These are phyloP conservation scores for Silene vulgaris DNA, from an alignment of 179 eudicot species.

Conservation along the genomic window DNA sequence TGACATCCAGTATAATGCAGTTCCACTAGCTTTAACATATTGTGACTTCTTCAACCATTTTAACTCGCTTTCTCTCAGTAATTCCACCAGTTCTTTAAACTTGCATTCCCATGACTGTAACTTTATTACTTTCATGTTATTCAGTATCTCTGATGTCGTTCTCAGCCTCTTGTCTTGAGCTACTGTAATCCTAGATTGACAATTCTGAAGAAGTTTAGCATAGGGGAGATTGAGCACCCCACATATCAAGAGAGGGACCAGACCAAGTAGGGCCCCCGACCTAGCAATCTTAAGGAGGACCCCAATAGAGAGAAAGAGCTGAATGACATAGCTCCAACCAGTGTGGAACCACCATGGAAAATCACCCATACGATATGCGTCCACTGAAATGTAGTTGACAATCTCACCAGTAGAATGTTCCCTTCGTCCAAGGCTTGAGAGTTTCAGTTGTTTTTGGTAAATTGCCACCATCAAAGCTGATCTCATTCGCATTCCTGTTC, in stretches of 20 bases:
- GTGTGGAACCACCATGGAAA: constrained; percentile 63
- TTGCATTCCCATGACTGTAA: constrained; percentile 61
- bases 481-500: constrained; percentile 65
- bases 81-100: constrained; percentile 40
- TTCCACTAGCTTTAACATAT: constrained; percentile 29
- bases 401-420: constrained; percentile 70
- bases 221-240: constrained; percentile 35
- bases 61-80: constrained; percentile 42
- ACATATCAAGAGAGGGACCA: constrained; percentile 28
- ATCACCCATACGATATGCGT: constrained; percentile 88
- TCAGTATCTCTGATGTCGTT: constrained; percentile 49
- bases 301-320: constrained; percentile 41
- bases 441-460: constrained; percentile 56
- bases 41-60: constrained; percentile 41
- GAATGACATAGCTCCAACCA: constrained; percentile 45
- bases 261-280: constrained; percentile 38
- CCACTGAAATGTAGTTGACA: constrained; percentile 69
- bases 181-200: constrained; percentile 40
- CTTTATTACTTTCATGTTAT: constrained; percentile 62
- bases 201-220: constrained; percentile 46
- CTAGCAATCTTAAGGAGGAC: constrained; percentile 22
- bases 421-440: constrained; percentile 52
- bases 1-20: constrained; percentile 53
- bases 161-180: constrained; percentile 56
- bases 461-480: constrained; percentile 68